Base-by-base conservation (phyloP, 352 stramenopile species). In the Globisporangium radiosum region DNA sequence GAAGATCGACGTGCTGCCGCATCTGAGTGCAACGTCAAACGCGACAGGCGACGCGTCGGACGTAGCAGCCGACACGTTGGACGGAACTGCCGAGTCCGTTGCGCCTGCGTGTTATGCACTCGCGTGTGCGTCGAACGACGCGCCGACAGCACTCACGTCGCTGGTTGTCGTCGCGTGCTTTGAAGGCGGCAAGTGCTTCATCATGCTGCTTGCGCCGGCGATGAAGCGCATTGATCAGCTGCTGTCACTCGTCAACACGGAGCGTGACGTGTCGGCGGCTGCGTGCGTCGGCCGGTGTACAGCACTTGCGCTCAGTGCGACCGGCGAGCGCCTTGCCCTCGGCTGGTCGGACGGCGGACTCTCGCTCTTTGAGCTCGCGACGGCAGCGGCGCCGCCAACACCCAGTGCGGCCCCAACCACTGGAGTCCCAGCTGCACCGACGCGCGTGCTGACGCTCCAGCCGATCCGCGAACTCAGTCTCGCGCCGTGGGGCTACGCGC, bases 171-270 rank as follows among this genome's bases (percentile, higher is more conserved):
- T 89, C 48, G 80, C 80, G 52, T 86, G 69, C 60, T 92, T 92
- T 63, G 75, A 85, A 63, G 75, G 75, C n/a, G 80, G 78, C 48
- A 87, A 85, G 58, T 92, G 82, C 58, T 92, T 92, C 54, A 87
- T 92, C 58, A 81, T 92, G 73, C 59, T 88, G 56, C 55, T 92
- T 5, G 75, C 78, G 19, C 80, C 80, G 0, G 47, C 57, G 0
- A 59, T 63, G n/a, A 88, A 87, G 40, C 68, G 65, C 53, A 90
- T 92, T 52, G 71, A 90, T 25, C 82, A 90, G 57, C 61, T 92
- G 15, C 58, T 92, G 11, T 92, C 82, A 39, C 78, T 92, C 33
- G 75, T 90, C 43, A 90, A 90, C 62, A 85, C 76, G 3, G 69
- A 87, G 49, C 68, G 71, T 11, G 65, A 80, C 13, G 54, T 54